phyloP scores from a whole-genome alignment of 2,329 filamentous ascomycete species.

The Ophiobolus disseminans region DNA sequence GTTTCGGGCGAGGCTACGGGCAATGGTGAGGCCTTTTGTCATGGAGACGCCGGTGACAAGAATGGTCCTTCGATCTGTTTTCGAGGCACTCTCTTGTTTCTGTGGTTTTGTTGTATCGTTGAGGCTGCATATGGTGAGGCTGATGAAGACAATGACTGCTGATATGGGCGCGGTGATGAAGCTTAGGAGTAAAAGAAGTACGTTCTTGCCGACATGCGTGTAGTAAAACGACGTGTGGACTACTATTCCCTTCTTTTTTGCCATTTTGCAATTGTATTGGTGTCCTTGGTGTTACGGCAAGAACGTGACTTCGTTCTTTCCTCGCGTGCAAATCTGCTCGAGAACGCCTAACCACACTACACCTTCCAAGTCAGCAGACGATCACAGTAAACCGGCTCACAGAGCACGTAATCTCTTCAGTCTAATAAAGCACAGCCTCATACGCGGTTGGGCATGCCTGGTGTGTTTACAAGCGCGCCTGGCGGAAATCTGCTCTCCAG shows the following conservation, averaged over 20 bases:
- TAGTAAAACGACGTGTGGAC: conserved; percentile 36
- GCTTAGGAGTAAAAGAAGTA: conserved; percentile 54
- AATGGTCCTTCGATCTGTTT: conserved; percentile 58
- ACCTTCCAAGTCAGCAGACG: too few relatives aligned
- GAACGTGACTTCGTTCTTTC: conserved; percentile 24
- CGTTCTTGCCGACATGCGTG: conserved; percentile 58
- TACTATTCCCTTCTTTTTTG: conserved; percentile 12
- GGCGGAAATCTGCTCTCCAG: too few relatives aligned
- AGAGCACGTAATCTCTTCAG: too few relatives aligned
- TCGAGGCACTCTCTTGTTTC: conserved; percentile 19
- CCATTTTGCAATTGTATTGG: conserved; percentile 17
- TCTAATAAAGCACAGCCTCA: too few relatives aligned
- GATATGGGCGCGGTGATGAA: conserved; percentile 58
- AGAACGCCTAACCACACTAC: too few relatives aligned
- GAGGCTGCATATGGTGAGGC: conserved; percentile 34
- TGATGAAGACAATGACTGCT: conserved; percentile 34
- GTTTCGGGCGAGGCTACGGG: conserved; percentile 67
- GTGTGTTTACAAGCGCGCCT: too few relatives aligned
- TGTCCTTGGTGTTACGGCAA: background rate
- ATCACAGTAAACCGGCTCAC: too few relatives aligned
- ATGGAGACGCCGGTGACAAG: conserved; percentile 77
- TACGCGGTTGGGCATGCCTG: too few relatives aligned
- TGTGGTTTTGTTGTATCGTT: conserved; percentile 8
- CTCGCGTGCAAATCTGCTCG: conserved; percentile 3
- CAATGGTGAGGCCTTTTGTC: conserved; percentile 72